Evolutionary conservation across 257 asterid genomes (phyloP).

Genomic region (Anisodus acutangulus): DNA sequence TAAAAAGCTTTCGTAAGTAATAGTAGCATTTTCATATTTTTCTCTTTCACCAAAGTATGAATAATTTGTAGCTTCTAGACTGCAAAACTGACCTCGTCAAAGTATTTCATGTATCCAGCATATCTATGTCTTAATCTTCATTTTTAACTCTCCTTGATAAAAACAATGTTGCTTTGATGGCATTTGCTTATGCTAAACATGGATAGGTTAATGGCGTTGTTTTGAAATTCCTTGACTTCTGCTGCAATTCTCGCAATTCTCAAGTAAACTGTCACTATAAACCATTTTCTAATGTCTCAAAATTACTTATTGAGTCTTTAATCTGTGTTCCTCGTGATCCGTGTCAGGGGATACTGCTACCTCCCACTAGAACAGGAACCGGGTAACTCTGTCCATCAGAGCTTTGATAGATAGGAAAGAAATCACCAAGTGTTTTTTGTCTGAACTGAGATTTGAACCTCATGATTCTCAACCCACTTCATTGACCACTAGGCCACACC

Average conservation of each 20-base stretch:
- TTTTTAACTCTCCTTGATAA: slow-evolving; percentile 1
- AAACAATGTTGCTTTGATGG: neutral
- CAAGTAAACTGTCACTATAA: neutral
- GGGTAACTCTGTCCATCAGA: neutral
- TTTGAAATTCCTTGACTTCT: neutral
- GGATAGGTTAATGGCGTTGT: neutral
- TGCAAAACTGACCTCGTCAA: slow-evolving; percentile 6
- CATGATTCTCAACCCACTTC: no score
- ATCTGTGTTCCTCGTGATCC: neutral
- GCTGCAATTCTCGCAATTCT: neutral
- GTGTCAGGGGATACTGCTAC: neutral
- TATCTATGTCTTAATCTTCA: neutral
- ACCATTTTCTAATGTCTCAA: slow-evolving; percentile 9
- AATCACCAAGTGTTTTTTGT: no score
- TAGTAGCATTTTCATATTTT: neutral
- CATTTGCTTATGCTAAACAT: slow-evolving; percentile 13
- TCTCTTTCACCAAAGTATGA: slow-evolving; percentile 3
- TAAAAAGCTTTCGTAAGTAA: neutral
- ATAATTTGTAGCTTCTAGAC: neutral
- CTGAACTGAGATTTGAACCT: neutral
- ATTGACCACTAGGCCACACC: neutral
- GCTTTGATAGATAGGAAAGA: neutral
- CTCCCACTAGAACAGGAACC: neutral
- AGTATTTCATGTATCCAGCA: slow-evolving; percentile 5
- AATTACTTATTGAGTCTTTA: neutral